These are phyloP conservation scores for Picochlorum sp. DNA, from an alignment of 139 green algal genomes.

Conservation along the genomic window DNA sequence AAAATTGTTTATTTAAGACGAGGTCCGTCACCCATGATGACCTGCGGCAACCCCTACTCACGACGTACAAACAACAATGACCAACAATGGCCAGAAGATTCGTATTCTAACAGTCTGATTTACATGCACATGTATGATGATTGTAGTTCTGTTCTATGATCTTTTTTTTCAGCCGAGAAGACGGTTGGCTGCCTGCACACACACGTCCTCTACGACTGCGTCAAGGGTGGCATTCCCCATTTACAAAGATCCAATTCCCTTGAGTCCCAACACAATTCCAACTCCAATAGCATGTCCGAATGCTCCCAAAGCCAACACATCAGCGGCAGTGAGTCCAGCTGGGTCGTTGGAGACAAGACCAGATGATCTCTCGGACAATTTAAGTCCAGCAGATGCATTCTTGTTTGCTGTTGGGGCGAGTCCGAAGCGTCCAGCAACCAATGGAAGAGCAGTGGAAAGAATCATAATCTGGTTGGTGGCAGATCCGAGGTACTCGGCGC, in stretches of 20 bases:
- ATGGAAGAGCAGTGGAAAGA: slow-evolving; percentile 57
- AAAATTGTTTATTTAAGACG: too few relatives aligned
- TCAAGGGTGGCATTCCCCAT: background rate
- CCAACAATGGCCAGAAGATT: too few relatives aligned
- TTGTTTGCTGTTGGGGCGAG: slow-evolving; percentile 80
- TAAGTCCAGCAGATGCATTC: slow-evolving; percentile 61
- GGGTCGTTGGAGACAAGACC: slow-evolving; percentile 67
- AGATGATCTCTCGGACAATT: slow-evolving; percentile 49
- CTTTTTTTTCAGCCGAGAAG: too few relatives aligned
- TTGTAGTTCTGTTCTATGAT: too few relatives aligned
- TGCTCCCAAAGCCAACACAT: slow-evolving; percentile 75
- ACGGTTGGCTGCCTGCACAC: too few relatives aligned
- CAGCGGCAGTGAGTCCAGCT: slow-evolving; percentile 78
- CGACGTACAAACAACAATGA: too few relatives aligned
- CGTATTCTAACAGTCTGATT: too few relatives aligned
- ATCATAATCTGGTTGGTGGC: slow-evolving; percentile 87
- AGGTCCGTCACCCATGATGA: too few relatives aligned
- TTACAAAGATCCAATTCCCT: slow-evolving; percentile 22
- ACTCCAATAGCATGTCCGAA: slow-evolving; percentile 61
- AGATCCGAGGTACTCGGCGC: slow-evolving; percentile 64
- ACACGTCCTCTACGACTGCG: too few relatives aligned
- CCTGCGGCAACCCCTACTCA: too few relatives aligned
- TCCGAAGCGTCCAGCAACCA: slow-evolving; percentile 82
- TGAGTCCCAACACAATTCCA: slow-evolving; percentile 74
- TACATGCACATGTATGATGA: too few relatives aligned